Percentiles rank a stretch among this genome's conserved stretches.
Evolutionary conservation across 1,139 yeast species (phyloP).

Genomic region (Arxiozyma slooffiae): DNA sequence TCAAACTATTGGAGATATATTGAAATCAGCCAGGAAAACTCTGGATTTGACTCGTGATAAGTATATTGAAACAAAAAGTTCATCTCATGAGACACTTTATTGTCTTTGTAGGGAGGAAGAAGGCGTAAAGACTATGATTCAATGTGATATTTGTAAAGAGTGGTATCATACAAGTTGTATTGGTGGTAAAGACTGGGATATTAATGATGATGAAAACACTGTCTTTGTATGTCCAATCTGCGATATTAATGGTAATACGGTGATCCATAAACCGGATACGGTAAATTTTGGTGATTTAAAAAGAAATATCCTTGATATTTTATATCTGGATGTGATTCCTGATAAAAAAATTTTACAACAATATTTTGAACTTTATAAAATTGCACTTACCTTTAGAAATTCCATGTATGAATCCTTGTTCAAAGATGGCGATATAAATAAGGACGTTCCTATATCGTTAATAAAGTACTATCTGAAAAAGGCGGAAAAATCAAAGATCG

Average conservation of each 20-base stretch:
- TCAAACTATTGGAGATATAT: conserved; percentile 12
- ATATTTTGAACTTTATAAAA: conserved; percentile 21
- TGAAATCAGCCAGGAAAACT: conserved; percentile 16
- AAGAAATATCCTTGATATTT: conserved; percentile 30
- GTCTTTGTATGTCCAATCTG: conserved; percentile 64
- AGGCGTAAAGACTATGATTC: conserved; percentile 58
- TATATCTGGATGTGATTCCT: conserved; percentile 35
- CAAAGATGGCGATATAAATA: conserved; percentile 12
- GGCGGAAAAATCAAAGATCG: conserved; percentile 35
- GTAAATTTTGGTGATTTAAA: conserved; percentile 34
- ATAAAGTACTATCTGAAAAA: conserved; percentile 39
- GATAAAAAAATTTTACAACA: conserved; percentile 32
- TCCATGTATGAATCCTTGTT: conserved; percentile 18
- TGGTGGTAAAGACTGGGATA: conserved; percentile 24
- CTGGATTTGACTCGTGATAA: conserved; percentile 33
- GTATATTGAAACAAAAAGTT: conserved; percentile 18
- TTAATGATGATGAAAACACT: conserved; percentile 32
- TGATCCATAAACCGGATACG: conserved; percentile 29
- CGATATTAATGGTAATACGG: conserved; percentile 27
- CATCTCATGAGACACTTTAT: conserved; percentile 27
- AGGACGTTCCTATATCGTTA: conserved; percentile 16
- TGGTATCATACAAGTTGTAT: conserved; percentile 74
- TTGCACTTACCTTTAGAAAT: conserved; percentile 22
- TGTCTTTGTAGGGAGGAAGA: conserved; percentile 67
- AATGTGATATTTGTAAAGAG: conserved; percentile 68